Base-by-base conservation (phyloP, 192 early-diverging fungal genomes). In the Dissophora globulifera region DNA sequence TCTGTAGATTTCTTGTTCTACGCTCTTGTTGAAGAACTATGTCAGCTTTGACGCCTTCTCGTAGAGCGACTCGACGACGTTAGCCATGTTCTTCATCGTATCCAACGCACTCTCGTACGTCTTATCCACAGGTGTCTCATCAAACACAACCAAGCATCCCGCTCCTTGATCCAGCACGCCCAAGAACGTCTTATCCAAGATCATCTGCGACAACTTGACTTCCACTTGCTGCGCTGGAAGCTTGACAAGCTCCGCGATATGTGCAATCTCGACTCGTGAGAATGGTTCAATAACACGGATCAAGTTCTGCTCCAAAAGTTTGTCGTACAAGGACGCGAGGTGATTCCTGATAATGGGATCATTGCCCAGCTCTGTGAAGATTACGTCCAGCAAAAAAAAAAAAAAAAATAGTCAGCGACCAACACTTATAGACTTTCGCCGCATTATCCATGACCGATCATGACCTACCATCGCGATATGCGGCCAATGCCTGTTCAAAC, bases 111-210 rank as follows among this genome's bases (percentile, higher is more conserved):
- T 85, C 30, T 94, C 94, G 79, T 97, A 98, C 0, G 94, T 95
- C 85, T 95, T 94, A 81, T 98, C 96, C 57, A 85, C 85, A 64
- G 86, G 86, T 32, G 87, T 84, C 47, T 96, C 95, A 30, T 98
- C 96, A 86, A 97, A 98, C 3, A 99, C 90, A 52, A 96, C 90
- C 75, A 99, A 78, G 60, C 93, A 95, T 26, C 97, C 96, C 20
- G 93, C 94, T 33, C 95, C 96, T 85, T 99, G 98, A 75, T 99
- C 98, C 50, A 99, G 83, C 63, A 99, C 95, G 35, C 96, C 98
- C 62, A 87, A 80, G 74, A 99, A 92, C 1, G 93, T 93, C 80
- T 96, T 93, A 83, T 99, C 98, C 69, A 99, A 85, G 67, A 99
- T 99, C 98, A 99, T 98, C 75, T 98, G 95, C 56, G 96, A 98